These are phyloP conservation scores for Debaryomyces maramus DNA, from an alignment of 805 yeast genomes.

Conservation along the genomic window DNA sequence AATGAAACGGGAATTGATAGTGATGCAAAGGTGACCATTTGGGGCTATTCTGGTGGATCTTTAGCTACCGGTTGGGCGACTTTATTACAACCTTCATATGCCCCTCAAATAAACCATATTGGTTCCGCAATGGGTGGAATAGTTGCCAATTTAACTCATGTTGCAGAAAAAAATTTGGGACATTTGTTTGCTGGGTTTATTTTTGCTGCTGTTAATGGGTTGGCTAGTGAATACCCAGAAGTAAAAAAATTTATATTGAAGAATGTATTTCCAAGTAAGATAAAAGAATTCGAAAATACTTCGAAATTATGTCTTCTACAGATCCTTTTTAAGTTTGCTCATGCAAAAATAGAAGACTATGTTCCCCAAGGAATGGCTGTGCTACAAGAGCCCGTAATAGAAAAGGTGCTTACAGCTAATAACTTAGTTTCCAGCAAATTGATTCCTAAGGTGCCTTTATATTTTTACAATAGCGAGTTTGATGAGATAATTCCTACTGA, in stretches of 20 bases:
- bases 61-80: constrained; percentile 41
- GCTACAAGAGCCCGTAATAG: constrained; percentile 4
- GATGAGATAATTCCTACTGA: constrained; percentile 1
- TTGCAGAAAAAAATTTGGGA: constrained; percentile 24
- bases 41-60: constrained; percentile 43
- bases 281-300: not conserved
- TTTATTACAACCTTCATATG: constrained; percentile 34
- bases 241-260: constrained; percentile 5
- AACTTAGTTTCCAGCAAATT: constrained; percentile 6
- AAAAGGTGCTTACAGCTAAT: constrained; percentile 7
- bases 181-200: constrained; percentile 29
- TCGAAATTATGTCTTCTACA: not conserved
- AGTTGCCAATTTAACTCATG: constrained; percentile 32
- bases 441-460: constrained; percentile 1
- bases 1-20: constrained; percentile 18
- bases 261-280: not conserved
- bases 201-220: constrained; percentile 29
- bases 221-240: constrained; percentile 31
- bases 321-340: not conserved
- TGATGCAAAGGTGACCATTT: constrained; percentile 22
- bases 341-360: constrained; percentile 5
- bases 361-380: constrained; percentile 8
- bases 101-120: constrained; percentile 27
- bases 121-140: constrained; percentile 40
- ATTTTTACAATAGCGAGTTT: not conserved